Evolutionary conservation across 169 alveolate genomes (phyloP).

Genomic region (Cytauxzoon felis): DNA sequence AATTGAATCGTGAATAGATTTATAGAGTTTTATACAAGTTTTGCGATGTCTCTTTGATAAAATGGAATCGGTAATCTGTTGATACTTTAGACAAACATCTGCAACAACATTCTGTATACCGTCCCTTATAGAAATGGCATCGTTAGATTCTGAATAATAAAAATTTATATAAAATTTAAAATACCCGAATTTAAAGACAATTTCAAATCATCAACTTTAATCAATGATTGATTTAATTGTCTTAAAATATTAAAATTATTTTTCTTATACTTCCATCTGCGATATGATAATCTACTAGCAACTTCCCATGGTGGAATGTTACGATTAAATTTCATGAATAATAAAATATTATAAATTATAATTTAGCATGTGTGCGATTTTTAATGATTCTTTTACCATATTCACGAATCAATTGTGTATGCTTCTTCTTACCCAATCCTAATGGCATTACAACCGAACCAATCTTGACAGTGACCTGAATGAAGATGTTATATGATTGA

Average conservation of each 20-base stretch:
- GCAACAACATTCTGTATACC: too few species aligned
- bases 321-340: not conserved
- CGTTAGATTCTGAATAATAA: too few species aligned
- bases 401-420: constrained; percentile 18
- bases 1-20: not conserved
- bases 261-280: constrained; percentile 15
- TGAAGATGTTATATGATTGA: not conserved
- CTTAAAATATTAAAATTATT: not conserved
- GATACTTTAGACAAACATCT: constrained; percentile 13
- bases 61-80: constrained; percentile 8
- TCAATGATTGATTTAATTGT: not conserved
- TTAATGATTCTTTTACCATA: constrained; percentile 34
- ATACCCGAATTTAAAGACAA: not conserved
- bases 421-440: constrained; percentile 29
- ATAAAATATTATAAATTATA: constrained; percentile 3
- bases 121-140: too few species aligned
- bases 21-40: not conserved
- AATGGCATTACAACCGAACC: constrained; percentile 62
- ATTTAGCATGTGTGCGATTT: constrained; percentile 43
- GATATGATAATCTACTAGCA: constrained; percentile 28
- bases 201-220: not conserved
- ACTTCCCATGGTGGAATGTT: constrained; percentile 63
- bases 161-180: too few species aligned
- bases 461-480: constrained; percentile 29
- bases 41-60: not conserved